phyloP scores from a whole-genome alignment of 805 yeast genomes.

The Ogataea parapolymorpha region DNA sequence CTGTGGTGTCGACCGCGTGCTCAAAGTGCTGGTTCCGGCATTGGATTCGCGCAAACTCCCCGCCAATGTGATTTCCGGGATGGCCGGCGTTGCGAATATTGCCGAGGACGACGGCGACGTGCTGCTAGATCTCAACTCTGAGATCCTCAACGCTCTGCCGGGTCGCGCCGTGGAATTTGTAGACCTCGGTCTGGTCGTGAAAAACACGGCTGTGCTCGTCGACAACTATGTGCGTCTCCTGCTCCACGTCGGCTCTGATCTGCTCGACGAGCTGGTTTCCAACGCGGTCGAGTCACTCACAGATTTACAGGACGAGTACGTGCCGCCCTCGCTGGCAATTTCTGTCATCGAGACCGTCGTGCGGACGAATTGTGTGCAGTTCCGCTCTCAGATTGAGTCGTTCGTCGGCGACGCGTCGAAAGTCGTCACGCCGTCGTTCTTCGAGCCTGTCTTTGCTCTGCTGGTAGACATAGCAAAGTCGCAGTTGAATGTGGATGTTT shows the following conservation, averaged over 20 bases:
- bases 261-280: conserved; percentile 20
- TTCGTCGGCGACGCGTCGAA: conserved; percentile 36
- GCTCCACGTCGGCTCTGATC: conserved; percentile 15
- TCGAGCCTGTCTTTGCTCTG: conserved; percentile 33
- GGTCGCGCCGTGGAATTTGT: conserved; percentile 15
- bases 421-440: conserved; percentile 29
- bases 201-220: conserved; percentile 18
- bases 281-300: conserved; percentile 28
- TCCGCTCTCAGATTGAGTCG: conserved; percentile 27
- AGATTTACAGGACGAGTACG: conserved; percentile 20
- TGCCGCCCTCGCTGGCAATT: conserved; percentile 27
- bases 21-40: conserved; percentile 10
- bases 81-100: conserved; percentile 15
- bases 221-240: conserved; percentile 25
- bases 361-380: conserved; percentile 19
- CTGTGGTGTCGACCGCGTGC: conserved; percentile 4
- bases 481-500: conserved; percentile 23
- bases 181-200: conserved; percentile 11
- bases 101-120: conserved; percentile 20
- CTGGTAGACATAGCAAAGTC: conserved; percentile 29
- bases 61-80: conserved; percentile 3
- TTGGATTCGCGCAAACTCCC: conserved; percentile 22
- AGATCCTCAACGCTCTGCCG: conserved; percentile 25
- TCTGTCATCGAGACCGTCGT: conserved; percentile 29
- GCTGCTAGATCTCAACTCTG: conserved; percentile 22